Evolutionary conservation across 495 filamentous ascomycete genomes (phyloP), one percentile per base, ranked within the genome.

Genomic region (Aeminium ludgeri): DNA sequence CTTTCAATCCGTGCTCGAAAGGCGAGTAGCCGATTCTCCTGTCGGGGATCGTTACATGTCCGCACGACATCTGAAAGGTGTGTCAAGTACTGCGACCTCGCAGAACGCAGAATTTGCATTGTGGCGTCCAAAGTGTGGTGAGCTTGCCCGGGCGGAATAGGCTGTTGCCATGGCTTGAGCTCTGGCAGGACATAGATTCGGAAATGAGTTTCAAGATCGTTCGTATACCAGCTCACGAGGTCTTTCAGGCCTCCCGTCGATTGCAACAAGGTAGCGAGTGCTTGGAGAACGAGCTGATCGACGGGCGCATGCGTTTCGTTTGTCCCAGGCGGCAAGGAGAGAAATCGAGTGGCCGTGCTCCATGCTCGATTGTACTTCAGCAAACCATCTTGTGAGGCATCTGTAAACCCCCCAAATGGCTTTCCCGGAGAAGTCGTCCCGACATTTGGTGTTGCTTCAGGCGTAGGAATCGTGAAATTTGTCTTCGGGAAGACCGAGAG

Each of bases 271-370:
- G 12, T 41, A 23, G 11, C 16, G 20, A 45, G 17, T 16, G 34
- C 42, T 17, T 44, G 34, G 15, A 27, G 11, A 8, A 93, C 51
- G 87, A 91, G 53, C 89, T 82, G 0, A 80, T 86, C 82, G 82
- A 92, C 57, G 83, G 67, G 41, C 73, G 54, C 1, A 66, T 67
- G 15, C 28, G 3, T 10, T 7, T 16, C 38, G 1, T 30, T 30
- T 3, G 34, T 11, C 19, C 38, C 38, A 44, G 33, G 43, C 36
- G 23, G 30, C 7, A 48, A 30, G 29, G 37, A 48, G 12, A 62
- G 41, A 36, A 49, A 57, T 29, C 57, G 47, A 1, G 59, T 62
- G 6, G 53, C 56, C 6, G 45, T 48, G 42, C 59, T 62, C 59
- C 59, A 62, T 7, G 58, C 59, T 10, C 54, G 30, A 36, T 47